These are phyloP conservation scores for Teratosphaeriaceae sp. DNA, from an alignment of 2,329 filamentous ascomycete species.

Conservation along the genomic window DNA sequence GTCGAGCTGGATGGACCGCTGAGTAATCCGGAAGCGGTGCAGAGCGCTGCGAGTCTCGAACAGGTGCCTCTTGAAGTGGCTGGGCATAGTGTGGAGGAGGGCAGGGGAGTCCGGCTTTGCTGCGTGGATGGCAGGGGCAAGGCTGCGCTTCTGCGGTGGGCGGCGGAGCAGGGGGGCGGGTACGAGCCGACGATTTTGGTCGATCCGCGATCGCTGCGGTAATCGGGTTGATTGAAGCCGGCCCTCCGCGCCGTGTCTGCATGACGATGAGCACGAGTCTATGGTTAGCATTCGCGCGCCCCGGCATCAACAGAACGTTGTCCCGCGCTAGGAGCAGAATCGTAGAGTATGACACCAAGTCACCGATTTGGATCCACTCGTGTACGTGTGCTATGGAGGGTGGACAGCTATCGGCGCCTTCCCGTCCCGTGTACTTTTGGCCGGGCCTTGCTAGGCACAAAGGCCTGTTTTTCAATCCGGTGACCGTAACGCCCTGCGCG, in stretches of 20 bases:
- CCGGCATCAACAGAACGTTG: too few relatives aligned
- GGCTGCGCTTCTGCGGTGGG: constrained; percentile 17
- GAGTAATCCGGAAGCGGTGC: constrained; percentile 20
- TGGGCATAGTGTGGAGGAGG: constrained; percentile 20
- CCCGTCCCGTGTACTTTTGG: too few relatives aligned
- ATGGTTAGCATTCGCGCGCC: too few relatives aligned
- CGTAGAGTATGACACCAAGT: constrained; percentile 60
- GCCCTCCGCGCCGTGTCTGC: too few relatives aligned
- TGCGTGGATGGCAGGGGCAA: constrained; percentile 23
- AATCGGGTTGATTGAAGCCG: not conserved
- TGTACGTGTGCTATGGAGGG: too few relatives aligned
- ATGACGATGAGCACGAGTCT: too few relatives aligned
- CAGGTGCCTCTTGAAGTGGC: constrained; percentile 22
- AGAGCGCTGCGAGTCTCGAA: constrained; percentile 24
- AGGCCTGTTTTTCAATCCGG: too few relatives aligned
- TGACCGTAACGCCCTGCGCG: too few relatives aligned
- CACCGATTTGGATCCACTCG: too few relatives aligned
- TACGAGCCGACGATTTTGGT: constrained; percentile 22
- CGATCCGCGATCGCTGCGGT: constrained; percentile 18
- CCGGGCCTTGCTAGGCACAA: too few relatives aligned
- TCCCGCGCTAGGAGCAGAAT: constrained; percentile 14
- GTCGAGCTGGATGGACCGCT: constrained; percentile 27
- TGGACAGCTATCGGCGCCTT: too few relatives aligned
- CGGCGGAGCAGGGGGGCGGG: constrained; percentile 13
- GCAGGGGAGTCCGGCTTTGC: constrained; percentile 22